Evolutionary conservation across 257 asterid species (phyloP), one percentile per base, ranked within the genome.

Genomic region (Gentiana straminea): DNA sequence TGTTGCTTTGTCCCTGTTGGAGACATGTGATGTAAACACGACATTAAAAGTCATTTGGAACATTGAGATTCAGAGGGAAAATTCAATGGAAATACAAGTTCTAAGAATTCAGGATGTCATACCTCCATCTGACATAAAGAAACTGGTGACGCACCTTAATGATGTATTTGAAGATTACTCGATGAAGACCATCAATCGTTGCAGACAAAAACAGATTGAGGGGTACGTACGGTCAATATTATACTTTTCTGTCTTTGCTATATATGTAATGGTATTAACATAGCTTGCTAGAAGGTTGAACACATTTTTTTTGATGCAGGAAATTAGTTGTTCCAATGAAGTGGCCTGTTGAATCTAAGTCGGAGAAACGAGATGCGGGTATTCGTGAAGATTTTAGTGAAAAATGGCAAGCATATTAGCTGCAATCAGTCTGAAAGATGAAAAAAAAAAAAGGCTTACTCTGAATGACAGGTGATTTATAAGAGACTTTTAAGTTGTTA

Each of bases 21-120:
- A 79, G 65, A 44, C 57, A 45, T 66, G 64, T 7, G 67, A 68
- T 10, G 70, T 82, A 4, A 76, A 73, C 24, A 15, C 0, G 55
- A 12, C 15, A 4, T 35, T 70, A 41, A 63, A 69, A 50, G 68
- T 86, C 45, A 60, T 77, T 47, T 81, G 88, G 86, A 76, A 79
- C 0, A 48, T 73, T 1, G 84, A 79, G 15, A 77, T 81, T 52
- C 32, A 69, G 5, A 62, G 68, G 43, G 77, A 73, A 44, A 46
- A 59, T 33, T 61, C 65, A 8, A 58, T 3, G 1, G 68, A 68
- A 3, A 61, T 59, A 2, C 81, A 76, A 67, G 83, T 71, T 3
- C 55, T 80, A 35, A 72, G 66, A 57, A 63, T 86, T 33, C 76
- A 74, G 77, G 82, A 75, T 62, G 49, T 86, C 24, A 36, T 74